Conservation (phyloP, 345 rosid genomes). For the Abelmoschus esculentus region DNA sequence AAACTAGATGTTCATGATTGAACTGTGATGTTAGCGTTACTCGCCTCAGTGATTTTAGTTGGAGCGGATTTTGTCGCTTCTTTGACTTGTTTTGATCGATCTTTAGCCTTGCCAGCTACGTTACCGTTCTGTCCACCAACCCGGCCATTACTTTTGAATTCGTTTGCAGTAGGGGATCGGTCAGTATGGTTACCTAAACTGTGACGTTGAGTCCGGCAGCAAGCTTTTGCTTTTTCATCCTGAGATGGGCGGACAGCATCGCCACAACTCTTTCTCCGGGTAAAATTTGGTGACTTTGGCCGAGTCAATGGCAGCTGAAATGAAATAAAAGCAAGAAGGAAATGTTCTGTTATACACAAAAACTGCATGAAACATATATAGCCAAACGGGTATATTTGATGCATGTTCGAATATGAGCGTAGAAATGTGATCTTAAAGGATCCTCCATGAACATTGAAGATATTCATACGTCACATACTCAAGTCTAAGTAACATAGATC, state of each 20-base stretch:
- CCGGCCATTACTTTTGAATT: constrained; percentile 27
- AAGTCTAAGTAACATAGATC: too few relatives aligned
- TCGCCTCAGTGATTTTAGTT: constrained; percentile 23
- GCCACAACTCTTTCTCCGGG: constrained; percentile 82
- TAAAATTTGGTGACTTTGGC: constrained; percentile 59
- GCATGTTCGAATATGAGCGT: background rate
- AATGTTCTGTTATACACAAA: background rate
- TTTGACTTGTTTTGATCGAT: constrained; percentile 31
- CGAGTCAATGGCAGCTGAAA: constrained; percentile 83
- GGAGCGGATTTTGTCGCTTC: constrained; percentile 31
- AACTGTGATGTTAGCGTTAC: constrained; percentile 25
- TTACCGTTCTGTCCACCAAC: constrained; percentile 26
- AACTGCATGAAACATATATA: background rate
- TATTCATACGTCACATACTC: background rate
- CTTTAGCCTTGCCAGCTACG: constrained; percentile 39
- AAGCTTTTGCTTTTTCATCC: constrained; percentile 47
- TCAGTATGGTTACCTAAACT: constrained; percentile 50
- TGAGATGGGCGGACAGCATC: constrained; percentile 42
- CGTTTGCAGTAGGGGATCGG: constrained; percentile 15
- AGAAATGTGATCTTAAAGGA: background rate
- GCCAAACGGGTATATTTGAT: background rate
- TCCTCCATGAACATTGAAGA: background rate
- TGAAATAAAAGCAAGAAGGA: constrained; percentile 11
- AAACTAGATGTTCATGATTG: constrained; percentile 32
- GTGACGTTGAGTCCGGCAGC: constrained; percentile 52